These are phyloP conservation scores for Zhuliangozyma parablackwelliae DNA, from an alignment of 1,139 yeast species.

Conservation along the genomic window DNA sequence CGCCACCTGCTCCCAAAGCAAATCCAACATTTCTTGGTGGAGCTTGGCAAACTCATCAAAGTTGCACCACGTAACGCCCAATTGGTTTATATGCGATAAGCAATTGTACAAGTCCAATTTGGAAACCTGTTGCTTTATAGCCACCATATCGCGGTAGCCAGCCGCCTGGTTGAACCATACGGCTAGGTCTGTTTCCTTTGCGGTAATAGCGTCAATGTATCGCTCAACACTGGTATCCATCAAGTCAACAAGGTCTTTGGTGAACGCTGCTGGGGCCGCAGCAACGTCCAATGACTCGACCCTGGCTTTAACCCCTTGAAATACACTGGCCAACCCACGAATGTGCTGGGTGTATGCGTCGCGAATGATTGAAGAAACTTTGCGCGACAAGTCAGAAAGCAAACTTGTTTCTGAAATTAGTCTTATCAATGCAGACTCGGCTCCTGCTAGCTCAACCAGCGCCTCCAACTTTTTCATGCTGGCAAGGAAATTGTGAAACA, in stretches of 20 bases:
- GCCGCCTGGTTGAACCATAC: slow-evolving; percentile 22
- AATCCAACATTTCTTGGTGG: slow-evolving; percentile 4
- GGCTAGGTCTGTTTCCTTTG: background rate
- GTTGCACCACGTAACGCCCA: too few species aligned
- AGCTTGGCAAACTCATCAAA: slow-evolving; percentile 9
- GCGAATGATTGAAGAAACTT: slow-evolving; percentile 4
- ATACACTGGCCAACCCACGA: slow-evolving; percentile 3
- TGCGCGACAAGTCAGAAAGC: slow-evolving; percentile 2
- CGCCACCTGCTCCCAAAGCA: slow-evolving; percentile 12
- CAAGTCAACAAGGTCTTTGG: slow-evolving; percentile 9
- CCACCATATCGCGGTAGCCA: slow-evolving; percentile 6
- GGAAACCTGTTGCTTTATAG: background rate
- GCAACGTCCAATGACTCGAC: slow-evolving; percentile 9
- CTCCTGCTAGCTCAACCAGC: slow-evolving; percentile 5
- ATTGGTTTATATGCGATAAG: slow-evolving; percentile 6
- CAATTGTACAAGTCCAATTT: slow-evolving; percentile 10
- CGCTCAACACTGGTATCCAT: slow-evolving; percentile 24
- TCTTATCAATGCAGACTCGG: slow-evolving; percentile 4
- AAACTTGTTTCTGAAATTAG: slow-evolving; percentile 3
- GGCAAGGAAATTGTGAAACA: slow-evolving; percentile 20
- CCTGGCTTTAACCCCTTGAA: slow-evolving; percentile 1
- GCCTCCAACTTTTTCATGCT: slow-evolving; percentile 15
- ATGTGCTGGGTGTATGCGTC: slow-evolving; percentile 4
- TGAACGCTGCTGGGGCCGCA: slow-evolving; percentile 15
- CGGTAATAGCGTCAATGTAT: slow-evolving; percentile 15